Evolutionary conservation across 192 early-diverging fungal genomes (phyloP), one percentile per base, ranked within the genome.

Genomic region (Mortierella claussenii): DNA sequence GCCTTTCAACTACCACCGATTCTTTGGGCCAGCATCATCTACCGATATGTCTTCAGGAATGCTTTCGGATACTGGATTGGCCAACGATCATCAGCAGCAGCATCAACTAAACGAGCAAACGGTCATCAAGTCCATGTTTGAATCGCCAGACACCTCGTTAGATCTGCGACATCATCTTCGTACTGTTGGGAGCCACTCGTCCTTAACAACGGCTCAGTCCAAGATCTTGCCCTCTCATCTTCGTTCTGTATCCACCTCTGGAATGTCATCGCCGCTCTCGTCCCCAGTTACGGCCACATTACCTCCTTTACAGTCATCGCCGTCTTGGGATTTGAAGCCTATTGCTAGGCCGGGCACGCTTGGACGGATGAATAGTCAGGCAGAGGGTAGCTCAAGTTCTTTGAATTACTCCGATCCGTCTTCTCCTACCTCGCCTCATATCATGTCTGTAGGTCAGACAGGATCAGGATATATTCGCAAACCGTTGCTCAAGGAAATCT

Each of bases 41-140:
- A n/a, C 28, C 3, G 73, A 76, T 27, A 28, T 31, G 13, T 30
- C 56, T 0, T 31, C 60, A 23, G 54, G 52, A 30, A 51, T 46
- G 1, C 47, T 65, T 31, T 53, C 48, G 6, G 62, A 47, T 5
- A 43, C 18, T 31, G 37, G 13, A n/a, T 4, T 12, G 17, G 46
- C 27, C 18, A 20, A 43, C 13, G 36, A 56, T 4, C 73, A 62
- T 45, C 64, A 76, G 12, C 24, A 43, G 8, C 28, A 56, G 2
- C 73, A 62, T 45, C 64, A 76, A 9, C 24, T 66, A 58, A 67
- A 76, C 37, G 73, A 76, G 13, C 73, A 76, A 26, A 66, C 46
- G 33, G 73, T 76, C 21, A 76, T 76, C 34, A 51, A 76, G 53
- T 67, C 73, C 11, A 76, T 76, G 73, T 76, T 76, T 50, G 73